Conservation (phyloP, 768 basidiomycete genomes). For the Gautieria morchelliformis region DNA sequence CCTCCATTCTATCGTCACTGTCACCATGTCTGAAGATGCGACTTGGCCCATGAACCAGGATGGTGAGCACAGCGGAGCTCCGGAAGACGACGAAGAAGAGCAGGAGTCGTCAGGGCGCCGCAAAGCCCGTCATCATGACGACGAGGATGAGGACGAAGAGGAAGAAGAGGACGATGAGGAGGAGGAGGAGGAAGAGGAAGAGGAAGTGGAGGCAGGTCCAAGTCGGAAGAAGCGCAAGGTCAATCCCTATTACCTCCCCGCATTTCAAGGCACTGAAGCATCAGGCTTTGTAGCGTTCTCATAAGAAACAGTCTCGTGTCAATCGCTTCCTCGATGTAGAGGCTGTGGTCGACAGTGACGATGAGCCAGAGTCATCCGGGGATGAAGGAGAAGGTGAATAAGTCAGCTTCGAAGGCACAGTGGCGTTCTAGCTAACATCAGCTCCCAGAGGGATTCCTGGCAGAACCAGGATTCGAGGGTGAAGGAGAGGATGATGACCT, state of each 20-base stretch:
- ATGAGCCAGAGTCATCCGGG: constrained; percentile 87
- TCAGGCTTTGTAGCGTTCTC: constrained; percentile 39
- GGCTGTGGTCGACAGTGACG: constrained; percentile 94
- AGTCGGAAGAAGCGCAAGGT: constrained; percentile 59
- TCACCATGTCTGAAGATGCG: constrained; percentile 35
- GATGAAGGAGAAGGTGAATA: constrained; percentile 48
- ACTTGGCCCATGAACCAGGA: constrained; percentile 20
- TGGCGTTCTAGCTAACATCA: neutral
- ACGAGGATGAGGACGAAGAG: constrained; percentile 35
- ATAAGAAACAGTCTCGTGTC: constrained; percentile 46
- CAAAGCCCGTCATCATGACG: constrained; percentile 26
- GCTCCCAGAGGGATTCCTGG: constrained; percentile 58
- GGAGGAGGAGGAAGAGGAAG: constrained; percentile 28
- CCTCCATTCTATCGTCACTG: constrained; percentile 11
- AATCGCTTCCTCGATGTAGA: constrained; percentile 92
- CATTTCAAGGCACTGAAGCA: neutral
- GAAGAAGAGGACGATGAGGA: constrained; percentile 41
- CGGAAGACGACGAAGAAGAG: constrained; percentile 28
- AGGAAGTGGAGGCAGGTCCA: too few species aligned
- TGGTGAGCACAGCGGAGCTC: constrained; percentile 19
- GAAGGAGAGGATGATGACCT: constrained; percentile 52
- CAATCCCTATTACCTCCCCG: neutral
- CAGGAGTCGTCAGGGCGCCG: constrained; percentile 25
- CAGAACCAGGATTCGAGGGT: constrained; percentile 40
- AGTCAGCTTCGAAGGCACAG: constrained; percentile 10